phyloP scores from a whole-genome alignment of 345 rosid genomes.

The Murraya paniculata region DNA sequence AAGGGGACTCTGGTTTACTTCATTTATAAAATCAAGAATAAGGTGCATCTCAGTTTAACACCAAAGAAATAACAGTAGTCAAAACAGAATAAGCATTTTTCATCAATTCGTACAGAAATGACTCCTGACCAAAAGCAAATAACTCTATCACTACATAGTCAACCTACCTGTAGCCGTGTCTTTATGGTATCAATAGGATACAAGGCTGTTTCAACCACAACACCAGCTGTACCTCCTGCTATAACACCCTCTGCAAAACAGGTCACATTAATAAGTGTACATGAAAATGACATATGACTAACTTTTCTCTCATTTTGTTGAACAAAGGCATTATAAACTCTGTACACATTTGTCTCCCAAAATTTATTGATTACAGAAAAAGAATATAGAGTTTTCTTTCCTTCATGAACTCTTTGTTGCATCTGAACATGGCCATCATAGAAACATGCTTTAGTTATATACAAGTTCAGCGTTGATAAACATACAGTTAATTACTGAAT shows the following conservation, averaged over 20 bases:
- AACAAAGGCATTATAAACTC: background rate
- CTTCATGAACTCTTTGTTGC: background rate
- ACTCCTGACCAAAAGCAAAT: background rate
- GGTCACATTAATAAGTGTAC: slow-evolving; percentile 7
- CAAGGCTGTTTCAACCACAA: slow-evolving; percentile 88
- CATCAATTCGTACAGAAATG: background rate
- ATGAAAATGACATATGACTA: background rate
- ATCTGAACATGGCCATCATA: background rate
- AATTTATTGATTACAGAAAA: background rate
- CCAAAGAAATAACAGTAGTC: background rate
- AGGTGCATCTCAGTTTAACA: background rate
- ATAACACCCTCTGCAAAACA: slow-evolving; percentile 75
- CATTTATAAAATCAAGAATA: background rate
- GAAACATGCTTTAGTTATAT: background rate
- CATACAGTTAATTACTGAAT: background rate
- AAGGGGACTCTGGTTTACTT: background rate
- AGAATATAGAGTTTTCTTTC: background rate
- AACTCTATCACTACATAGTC: background rate
- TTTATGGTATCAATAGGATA: slow-evolving; percentile 94
- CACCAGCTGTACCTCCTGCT: slow-evolving; percentile 97
- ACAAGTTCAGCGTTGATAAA: background rate
- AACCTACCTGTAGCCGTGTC: slow-evolving; percentile 92
- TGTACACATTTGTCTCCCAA: background rate
- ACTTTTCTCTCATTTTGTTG: background rate
- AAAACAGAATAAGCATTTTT: background rate